These are phyloP conservation scores for Polychytrium aggregatum DNA, from an alignment of 192 early-diverging fungal species.

Conservation along the genomic window DNA sequence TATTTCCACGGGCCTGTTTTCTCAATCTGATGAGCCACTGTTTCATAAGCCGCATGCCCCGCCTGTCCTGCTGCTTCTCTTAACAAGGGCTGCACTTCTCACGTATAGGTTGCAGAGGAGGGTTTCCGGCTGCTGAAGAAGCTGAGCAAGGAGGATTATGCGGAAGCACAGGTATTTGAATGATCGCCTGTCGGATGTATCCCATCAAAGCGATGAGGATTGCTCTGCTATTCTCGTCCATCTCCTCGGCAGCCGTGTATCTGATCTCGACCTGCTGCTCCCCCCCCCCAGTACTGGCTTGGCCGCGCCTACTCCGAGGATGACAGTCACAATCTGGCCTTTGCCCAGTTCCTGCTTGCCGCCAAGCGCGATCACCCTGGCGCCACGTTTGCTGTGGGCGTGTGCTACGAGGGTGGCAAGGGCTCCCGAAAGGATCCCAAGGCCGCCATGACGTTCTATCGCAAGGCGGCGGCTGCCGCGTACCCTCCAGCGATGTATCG, in stretches of 20 bases:
- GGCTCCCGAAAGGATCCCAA: slow-evolving; percentile 46
- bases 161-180: slow-evolving; percentile 59
- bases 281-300: slow-evolving; percentile 11
- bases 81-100: no score
- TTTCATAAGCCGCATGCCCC: no score
- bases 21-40: no score
- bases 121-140: slow-evolving; percentile 54
- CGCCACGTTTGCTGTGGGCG: slow-evolving; percentile 51
- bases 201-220: no score
- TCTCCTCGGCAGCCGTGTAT: slow-evolving; percentile 39
- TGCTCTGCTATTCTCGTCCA: no score
- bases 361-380: slow-evolving; percentile 59
- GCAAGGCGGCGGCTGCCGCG: slow-evolving; percentile 53
- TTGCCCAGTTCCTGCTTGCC: slow-evolving; percentile 59
- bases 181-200: no score
- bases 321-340: slow-evolving; percentile 49
- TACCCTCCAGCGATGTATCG: slow-evolving; percentile 58
- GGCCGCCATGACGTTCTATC: slow-evolving; percentile 63
- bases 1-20: no score
- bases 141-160: slow-evolving; percentile 42
- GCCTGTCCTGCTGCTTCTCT: no score
- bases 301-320: slow-evolving; percentile 30
- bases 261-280: slow-evolving; percentile 21
- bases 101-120: slow-evolving; percentile 48
- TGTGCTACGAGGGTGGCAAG: slow-evolving; percentile 53